Evolutionary conservation across 2,329 filamentous ascomycete species (phyloP).

Genomic region (Ceratocystis diversiconidia): DNA sequence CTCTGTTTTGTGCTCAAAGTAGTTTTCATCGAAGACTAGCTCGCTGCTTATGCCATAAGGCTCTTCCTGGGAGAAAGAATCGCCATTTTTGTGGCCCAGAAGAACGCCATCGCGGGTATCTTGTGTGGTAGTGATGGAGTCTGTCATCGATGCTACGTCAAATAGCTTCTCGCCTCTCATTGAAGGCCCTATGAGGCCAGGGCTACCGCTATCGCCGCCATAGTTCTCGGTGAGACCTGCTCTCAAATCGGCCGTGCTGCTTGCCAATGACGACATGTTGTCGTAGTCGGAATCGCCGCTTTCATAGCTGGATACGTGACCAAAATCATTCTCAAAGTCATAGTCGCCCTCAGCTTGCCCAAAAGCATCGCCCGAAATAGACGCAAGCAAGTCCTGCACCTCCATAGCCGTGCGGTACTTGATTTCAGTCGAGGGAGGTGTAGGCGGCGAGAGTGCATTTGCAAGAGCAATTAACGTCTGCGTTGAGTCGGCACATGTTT

Average conservation of each 20-base stretch:
- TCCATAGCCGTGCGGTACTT: conserved; percentile 84
- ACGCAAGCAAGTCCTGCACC: conserved; percentile 75
- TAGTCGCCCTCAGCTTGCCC: conserved; percentile 46
- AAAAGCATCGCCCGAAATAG: conserved; percentile 78
- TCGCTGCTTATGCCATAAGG: conserved; percentile 32
- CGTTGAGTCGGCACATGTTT: conserved; percentile 93
- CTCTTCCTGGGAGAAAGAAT: background rate
- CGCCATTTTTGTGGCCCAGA: conserved; percentile 20
- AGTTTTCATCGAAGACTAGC: conserved; percentile 63
- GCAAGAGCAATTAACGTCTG: conserved; percentile 74
- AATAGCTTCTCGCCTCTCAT: conserved; percentile 32
- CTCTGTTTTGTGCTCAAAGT: conserved; percentile 51
- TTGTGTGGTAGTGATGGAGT: conserved; percentile 19
- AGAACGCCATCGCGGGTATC: conserved; percentile 28
- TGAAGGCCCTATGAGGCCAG: background rate
- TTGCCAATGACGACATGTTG: conserved; percentile 11
- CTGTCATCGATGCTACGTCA: conserved; percentile 27
- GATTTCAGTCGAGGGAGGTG: conserved; percentile 63
- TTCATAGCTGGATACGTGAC: conserved; percentile 36
- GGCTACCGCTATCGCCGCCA: background rate
- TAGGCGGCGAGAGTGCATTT: conserved; percentile 69
- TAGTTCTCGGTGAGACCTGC: conserved; percentile 22
- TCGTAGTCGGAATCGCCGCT: conserved; percentile 26
- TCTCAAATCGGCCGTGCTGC: conserved; percentile 24
- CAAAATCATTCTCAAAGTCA: conserved; percentile 50